These are phyloP conservation scores for Cryptococcus sp. DNA, from an alignment of 1,284 basidiomycete species.

Conservation along the genomic window DNA sequence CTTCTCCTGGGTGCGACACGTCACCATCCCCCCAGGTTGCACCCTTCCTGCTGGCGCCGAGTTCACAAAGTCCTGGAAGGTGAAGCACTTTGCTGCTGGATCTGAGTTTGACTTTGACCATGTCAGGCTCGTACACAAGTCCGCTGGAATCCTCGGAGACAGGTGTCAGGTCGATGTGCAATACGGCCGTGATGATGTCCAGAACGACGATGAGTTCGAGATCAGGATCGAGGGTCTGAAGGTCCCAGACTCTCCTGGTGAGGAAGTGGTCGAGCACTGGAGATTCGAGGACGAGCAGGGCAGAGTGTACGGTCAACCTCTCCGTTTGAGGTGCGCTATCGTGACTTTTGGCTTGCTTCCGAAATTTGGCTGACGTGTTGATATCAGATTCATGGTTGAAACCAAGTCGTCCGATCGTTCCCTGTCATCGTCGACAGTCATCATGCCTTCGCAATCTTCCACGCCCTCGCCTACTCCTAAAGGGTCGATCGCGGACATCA, in stretches of 20 bases:
- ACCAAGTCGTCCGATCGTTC: slow-evolving; percentile 10
- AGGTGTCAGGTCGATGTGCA: slow-evolving; percentile 21
- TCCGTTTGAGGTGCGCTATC: slow-evolving; percentile 38
- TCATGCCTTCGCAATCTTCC: slow-evolving; percentile 14
- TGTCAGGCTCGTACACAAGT: slow-evolving; percentile 37
- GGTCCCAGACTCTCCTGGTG: slow-evolving; percentile 39
- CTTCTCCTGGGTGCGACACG: slow-evolving; percentile 47
- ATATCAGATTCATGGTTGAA: slow-evolving; percentile 12
- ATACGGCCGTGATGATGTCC: slow-evolving; percentile 28
- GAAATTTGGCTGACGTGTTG: background rate
- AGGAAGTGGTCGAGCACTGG: slow-evolving; percentile 45
- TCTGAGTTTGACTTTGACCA: slow-evolving; percentile 37
- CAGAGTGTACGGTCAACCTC: slow-evolving; percentile 43
- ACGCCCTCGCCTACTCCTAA: background rate
- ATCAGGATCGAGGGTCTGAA: slow-evolving; percentile 36
- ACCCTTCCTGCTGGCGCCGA: slow-evolving; percentile 43
- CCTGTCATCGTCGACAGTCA: slow-evolving; percentile 14
- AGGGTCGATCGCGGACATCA: background rate
- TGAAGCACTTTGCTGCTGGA: slow-evolving; percentile 45
- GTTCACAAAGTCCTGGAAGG: slow-evolving; percentile 49
- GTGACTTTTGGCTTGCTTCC: background rate
- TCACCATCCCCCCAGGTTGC: slow-evolving; percentile 41
- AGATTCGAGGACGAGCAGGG: slow-evolving; percentile 46
- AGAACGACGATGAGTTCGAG: slow-evolving; percentile 37
- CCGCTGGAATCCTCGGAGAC: slow-evolving; percentile 19